A percentile compares a stretch with the other conserved stretches of the same genome.
These are phyloP conservation scores for Endogone sp. DNA, from an alignment of 192 early-diverging fungal genomes.

Conservation along the genomic window DNA sequence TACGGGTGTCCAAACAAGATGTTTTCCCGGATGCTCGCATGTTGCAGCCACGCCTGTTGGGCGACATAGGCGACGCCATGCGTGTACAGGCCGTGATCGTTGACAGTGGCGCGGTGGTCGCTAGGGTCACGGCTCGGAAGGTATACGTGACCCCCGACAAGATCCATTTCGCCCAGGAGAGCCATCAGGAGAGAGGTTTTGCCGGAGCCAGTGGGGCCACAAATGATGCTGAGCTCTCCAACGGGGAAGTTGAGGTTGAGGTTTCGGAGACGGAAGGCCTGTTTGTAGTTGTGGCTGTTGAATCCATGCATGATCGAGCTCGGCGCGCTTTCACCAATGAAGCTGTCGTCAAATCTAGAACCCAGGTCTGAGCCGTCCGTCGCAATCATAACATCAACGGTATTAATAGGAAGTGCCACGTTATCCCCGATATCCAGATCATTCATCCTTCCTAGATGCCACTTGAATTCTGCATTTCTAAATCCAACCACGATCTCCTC, in stretches of 20 bases:
- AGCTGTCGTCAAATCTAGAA: background rate
- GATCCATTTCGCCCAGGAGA: constrained; percentile 50
- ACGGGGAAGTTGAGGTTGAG: constrained; percentile 47
- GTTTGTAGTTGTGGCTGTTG: background rate
- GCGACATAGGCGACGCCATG: constrained; percentile 45
- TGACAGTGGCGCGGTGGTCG: constrained; percentile 2
- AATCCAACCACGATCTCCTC: constrained; percentile 6
- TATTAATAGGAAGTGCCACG: background rate
- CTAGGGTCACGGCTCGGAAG: constrained; percentile 20
- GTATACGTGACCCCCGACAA: constrained; percentile 29
- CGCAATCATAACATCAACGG: background rate
- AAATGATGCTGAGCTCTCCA: constrained; percentile 50
- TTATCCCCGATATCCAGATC: background rate
- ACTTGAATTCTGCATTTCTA: background rate
- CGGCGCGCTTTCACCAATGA: background rate
- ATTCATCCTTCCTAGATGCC: background rate
- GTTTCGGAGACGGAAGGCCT: constrained; percentile 7
- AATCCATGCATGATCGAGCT: background rate
- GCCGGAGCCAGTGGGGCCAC: constrained; percentile 71
- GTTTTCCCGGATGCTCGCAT: constrained; percentile 63
- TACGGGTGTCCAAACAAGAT: constrained; percentile 68
- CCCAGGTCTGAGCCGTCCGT: constrained; percentile 6
- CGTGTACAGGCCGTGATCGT: constrained; percentile 9
- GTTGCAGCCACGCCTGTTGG: constrained; percentile 54
- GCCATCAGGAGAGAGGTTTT: constrained; percentile 50